Evolutionary conservation across 2,329 filamentous ascomycete species (phyloP).

Genomic region (Microcera coccophila): DNA sequence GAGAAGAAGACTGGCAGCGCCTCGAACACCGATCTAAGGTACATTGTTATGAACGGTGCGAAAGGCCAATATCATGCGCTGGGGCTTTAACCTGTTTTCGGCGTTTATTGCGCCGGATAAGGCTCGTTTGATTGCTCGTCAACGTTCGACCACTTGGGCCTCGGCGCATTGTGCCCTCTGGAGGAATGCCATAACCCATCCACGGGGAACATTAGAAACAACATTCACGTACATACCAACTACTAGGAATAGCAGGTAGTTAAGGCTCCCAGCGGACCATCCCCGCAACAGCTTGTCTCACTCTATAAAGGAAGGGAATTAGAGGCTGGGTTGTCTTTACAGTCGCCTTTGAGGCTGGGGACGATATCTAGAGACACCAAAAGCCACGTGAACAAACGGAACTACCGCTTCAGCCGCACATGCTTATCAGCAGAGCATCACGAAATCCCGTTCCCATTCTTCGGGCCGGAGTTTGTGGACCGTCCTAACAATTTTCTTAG

Average conservation of each 20-base stretch:
- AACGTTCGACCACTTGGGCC: slow-evolving; percentile 1
- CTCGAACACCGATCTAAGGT: slow-evolving; percentile 20
- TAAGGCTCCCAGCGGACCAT: background rate
- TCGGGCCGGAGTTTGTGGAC: too few relatives aligned
- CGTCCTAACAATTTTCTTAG: too few relatives aligned
- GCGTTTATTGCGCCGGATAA: slow-evolving; percentile 5
- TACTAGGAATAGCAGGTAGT: too few relatives aligned
- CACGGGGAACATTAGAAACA: too few relatives aligned
- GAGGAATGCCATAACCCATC: slow-evolving; percentile 23
- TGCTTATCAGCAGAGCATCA: too few relatives aligned
- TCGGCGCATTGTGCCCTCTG: slow-evolving; percentile 14
- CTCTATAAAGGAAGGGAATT: background rate
- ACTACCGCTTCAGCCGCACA: too few relatives aligned
- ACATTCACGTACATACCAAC: too few relatives aligned
- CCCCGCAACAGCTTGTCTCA: background rate
- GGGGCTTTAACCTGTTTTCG: slow-evolving; percentile 27
- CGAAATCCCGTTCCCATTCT: too few relatives aligned
- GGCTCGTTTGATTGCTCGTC: slow-evolving; percentile 7
- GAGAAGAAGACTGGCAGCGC: slow-evolving; percentile 6
- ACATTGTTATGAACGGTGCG: slow-evolving; percentile 27
- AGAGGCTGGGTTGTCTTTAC: background rate
- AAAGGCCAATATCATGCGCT: slow-evolving; percentile 34
- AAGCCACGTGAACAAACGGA: background rate
- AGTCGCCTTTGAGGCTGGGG: background rate
- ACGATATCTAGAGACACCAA: background rate